Evolutionary conservation across 306 rosid species (phyloP).

Genomic region (Castanopsis chinensis): DNA sequence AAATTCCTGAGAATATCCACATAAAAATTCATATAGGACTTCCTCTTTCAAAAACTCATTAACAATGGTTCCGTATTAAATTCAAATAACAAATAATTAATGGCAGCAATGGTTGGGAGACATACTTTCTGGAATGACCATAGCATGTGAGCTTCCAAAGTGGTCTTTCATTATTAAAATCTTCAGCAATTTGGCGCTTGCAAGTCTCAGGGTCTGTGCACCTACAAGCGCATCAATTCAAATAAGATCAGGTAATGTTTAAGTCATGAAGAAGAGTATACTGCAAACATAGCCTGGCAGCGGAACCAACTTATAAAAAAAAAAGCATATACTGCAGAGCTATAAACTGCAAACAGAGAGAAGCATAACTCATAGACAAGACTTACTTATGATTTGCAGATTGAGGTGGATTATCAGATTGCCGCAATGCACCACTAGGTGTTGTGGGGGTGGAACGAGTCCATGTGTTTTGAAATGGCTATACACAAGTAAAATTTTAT

Average conservation of each 20-base stretch:
- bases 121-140: slow-evolving; percentile 69
- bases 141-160: slow-evolving; percentile 92
- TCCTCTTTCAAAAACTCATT: neutral
- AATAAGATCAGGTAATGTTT: slow-evolving; percentile 15
- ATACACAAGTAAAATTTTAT: slow-evolving; percentile 27
- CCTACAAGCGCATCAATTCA: slow-evolving; percentile 40
- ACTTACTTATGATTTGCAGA: slow-evolving; percentile 60
- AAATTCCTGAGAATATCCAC: neutral
- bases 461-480: slow-evolving; percentile 91
- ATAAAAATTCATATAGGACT: neutral
- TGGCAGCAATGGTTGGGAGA: neutral
- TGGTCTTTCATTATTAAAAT: slow-evolving; percentile 75
- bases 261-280: slow-evolving; percentile 4
- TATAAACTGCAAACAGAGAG: slow-evolving; percentile 9
- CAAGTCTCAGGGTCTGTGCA: slow-evolving; percentile 85
- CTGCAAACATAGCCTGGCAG: too few relatives aligned
- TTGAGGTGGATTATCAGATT: slow-evolving; percentile 51
- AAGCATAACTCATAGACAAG: slow-evolving; percentile 11
- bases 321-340: neutral
- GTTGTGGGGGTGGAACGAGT: slow-evolving; percentile 47
- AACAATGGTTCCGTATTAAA: neutral
- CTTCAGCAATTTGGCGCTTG: slow-evolving; percentile 67
- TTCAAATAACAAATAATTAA: neutral
- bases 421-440: slow-evolving; percentile 28
- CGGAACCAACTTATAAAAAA: too few relatives aligned